Conservation (phyloP, 176 grass and related monocot genomes). For the Triticum urartu region DNA sequence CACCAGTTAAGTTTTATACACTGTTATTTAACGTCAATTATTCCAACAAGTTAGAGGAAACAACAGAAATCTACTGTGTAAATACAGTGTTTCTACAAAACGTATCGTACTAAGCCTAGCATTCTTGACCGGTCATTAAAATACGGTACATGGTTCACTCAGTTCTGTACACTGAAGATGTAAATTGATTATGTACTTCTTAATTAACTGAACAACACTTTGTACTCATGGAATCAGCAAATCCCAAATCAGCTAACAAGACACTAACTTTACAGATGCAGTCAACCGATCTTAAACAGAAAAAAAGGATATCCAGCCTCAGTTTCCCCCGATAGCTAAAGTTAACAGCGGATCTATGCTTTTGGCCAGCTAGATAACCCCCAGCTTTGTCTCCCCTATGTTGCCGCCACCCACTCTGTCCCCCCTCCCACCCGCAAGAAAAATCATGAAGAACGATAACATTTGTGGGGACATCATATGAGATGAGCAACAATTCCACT, state of each 20-base stretch:
- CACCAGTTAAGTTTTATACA: neutral
- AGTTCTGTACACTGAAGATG: neutral
- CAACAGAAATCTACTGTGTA: neutral
- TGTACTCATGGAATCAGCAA: too few species aligned
- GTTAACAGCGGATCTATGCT: too few species aligned
- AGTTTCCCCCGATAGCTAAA: too few species aligned
- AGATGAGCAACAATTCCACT: too few species aligned
- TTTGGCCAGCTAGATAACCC: too few species aligned
- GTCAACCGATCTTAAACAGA: neutral
- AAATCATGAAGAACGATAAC: too few species aligned
- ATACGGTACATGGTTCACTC: neutral
- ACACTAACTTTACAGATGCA: neutral
- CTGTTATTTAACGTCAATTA: neutral
- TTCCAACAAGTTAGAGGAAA: neutral
- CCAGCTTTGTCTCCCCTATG: too few species aligned
- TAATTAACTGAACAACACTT: neutral
- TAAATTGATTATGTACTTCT: neutral
- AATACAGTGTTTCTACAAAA: neutral
- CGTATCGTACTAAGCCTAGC: neutral
- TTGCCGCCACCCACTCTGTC: too few species aligned
- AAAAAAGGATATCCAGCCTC: too few species aligned
- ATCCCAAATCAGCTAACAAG: neutral
- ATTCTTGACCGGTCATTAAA: neutral
- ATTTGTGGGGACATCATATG: too few species aligned
- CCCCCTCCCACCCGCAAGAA: too few species aligned